These are phyloP conservation scores for Verticillium tricorpus DNA, from an alignment of 2,329 filamentous ascomycete genomes.

Conservation along the genomic window DNA sequence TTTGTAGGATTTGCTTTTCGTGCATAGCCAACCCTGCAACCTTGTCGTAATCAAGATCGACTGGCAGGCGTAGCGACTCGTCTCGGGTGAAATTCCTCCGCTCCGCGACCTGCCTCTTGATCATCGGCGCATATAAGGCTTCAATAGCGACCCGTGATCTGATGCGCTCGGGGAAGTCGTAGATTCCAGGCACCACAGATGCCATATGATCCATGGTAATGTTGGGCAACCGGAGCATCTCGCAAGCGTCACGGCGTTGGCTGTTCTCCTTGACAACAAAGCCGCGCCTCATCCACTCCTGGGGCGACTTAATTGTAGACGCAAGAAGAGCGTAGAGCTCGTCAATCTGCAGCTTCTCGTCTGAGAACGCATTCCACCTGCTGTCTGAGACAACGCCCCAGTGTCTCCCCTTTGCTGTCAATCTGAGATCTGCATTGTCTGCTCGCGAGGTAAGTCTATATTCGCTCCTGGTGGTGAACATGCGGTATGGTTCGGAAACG, in stretches of 20 bases:
- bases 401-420: constrained; percentile 72
- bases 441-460: constrained; percentile 89
- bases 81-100: constrained; percentile 69
- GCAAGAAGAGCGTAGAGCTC: constrained; percentile 60
- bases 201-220: constrained; percentile 55
- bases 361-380: constrained; percentile 68
- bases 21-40: constrained; percentile 74
- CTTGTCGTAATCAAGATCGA: constrained; percentile 69
- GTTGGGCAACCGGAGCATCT: constrained; percentile 68
- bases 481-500: constrained; percentile 93
- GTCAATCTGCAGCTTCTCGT: constrained; percentile 62
- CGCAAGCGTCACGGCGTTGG: constrained; percentile 66
- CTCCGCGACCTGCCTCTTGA: constrained; percentile 64
- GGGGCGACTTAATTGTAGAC: constrained; percentile 51
- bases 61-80: constrained; percentile 67
- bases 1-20: constrained; percentile 67
- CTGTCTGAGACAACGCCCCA: constrained; percentile 75
- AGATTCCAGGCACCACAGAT: constrained; percentile 51
- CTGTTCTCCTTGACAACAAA: constrained; percentile 66
- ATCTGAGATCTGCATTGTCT: constrained; percentile 87
- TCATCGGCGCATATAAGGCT: constrained; percentile 81
- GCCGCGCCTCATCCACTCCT: constrained; percentile 65
- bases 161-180: constrained; percentile 52
- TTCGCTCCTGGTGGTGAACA: constrained; percentile 96
- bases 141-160: constrained; percentile 73